These are phyloP conservation scores for Suillus subaureus DNA, from an alignment of 768 basidiomycete genomes.

Conservation along the genomic window DNA sequence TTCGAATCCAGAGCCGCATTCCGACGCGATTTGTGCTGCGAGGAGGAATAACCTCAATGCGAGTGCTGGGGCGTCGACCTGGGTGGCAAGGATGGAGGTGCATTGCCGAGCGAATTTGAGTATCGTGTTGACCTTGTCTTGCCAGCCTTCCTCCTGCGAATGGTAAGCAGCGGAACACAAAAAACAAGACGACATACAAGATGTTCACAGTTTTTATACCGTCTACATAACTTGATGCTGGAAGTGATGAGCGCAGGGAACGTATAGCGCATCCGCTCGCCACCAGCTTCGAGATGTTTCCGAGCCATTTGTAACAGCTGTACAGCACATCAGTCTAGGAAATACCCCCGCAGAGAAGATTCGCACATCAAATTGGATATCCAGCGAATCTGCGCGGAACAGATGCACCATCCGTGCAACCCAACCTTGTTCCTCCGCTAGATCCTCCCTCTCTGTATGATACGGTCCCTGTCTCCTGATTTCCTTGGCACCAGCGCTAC, in stretches of 20 bases:
- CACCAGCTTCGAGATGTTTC: constrained; percentile 86
- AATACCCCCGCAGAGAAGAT: neutral
- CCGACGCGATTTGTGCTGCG: constrained; percentile 92
- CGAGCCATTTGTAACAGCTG: constrained; percentile 92
- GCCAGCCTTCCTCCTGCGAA: constrained; percentile 83
- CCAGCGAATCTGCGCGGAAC: constrained; percentile 85
- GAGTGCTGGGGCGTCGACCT: constrained; percentile 90
- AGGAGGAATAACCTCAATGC: constrained; percentile 95
- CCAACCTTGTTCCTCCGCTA: constrained; percentile 99
- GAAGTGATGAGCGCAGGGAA: constrained; percentile 96
- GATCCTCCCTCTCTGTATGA: constrained; percentile 77
- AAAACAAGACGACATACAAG: constrained; percentile 43
- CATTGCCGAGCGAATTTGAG: constrained; percentile 95
- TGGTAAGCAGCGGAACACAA: neutral
- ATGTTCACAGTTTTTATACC: constrained; percentile 85
- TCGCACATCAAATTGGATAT: constrained; percentile 86
- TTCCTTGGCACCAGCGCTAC: constrained; percentile 38
- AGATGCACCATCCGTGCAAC: constrained; percentile 97
- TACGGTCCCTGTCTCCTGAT: constrained; percentile 60
- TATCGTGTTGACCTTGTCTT: constrained; percentile 79
- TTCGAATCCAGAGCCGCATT: constrained; percentile 91
- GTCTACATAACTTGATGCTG: constrained; percentile 87
- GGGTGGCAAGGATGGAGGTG: constrained; percentile 89
- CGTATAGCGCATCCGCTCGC: constrained; percentile 94
- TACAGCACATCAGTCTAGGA: neutral